Conservation (phyloP, 129 eudicot species). For the carrot (Daucus carota) region DH1_v3.0 NC_030386.2:16889001-16889500, state of each 20-base stretch:
- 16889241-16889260: conserved; percentile 46
- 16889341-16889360: too few species aligned
- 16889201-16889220: not conserved
- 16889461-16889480: too few species aligned
- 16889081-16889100: not conserved
- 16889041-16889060: not conserved
- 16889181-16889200: not conserved
- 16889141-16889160: not conserved
- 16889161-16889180: not conserved
- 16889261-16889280: conserved; percentile 89
- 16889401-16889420: too few species aligned
- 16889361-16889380: too few species aligned
- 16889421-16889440: too few species aligned
- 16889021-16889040: not conserved
- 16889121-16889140: not conserved
- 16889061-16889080: not conserved
- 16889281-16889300: conserved; percentile 18
- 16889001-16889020: not conserved
- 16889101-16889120: too few species aligned
- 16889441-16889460: too few species aligned
- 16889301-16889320: not conserved
- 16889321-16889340: too few species aligned
- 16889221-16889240: not conserved
- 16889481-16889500: too few species aligned
- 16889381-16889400: too few species aligned